Base-by-base conservation (phyloP, 2,329 filamentous ascomycete species). In the Tolypocladium sp. region DNA sequence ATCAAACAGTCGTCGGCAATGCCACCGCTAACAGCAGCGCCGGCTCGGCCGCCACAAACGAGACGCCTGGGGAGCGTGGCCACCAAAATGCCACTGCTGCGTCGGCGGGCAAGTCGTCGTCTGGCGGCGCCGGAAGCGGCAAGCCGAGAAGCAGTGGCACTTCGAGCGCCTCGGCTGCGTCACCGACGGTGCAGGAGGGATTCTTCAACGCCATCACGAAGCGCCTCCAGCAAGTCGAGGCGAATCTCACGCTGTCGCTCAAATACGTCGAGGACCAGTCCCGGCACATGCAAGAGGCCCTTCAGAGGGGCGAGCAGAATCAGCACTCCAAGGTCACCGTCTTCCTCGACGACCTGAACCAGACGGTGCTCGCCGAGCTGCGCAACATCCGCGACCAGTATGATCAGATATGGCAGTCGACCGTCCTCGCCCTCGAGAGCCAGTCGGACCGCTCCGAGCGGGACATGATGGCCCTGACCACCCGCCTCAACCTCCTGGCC, bases 181-280 rank as follows among this genome's bases (percentile, higher is more conserved):
- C 86, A 1, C 92, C 93, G 2, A 92, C 92, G 0, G 94, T 95
- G 1, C 94, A 99, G 72, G 94, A 99, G 71, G 94, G 90, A 2
- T 97, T 99, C 74, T 99, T 97, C 82, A 97, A 97, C 72, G 91
- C 92, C 4, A 88, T 97, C 10, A 91, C 92, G 63, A 97, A 97
- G 73, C 90, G 94, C 1, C 81, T 99, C 5, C 90, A 93, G 64
- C 87, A 92, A 66, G 85, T 97, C 9, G 94, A 99, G 73, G 85
- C 90, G 20, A 99, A 97, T 71, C 91, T 92, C 13, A 96, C 93
- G 0, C 80, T 97, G 13, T 96, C 92, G 0, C 79, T 97, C 10
- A 90, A 96, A 68, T 99, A 99, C 69, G 96, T 99, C 61, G 93
- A 97, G 75, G 92, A 96, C 61, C 94, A 97, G 71, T 97, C 93